These are phyloP conservation scores for Cicer cuneatum DNA, from an alignment of 306 rosid genomes.

Conservation along the genomic window DNA sequence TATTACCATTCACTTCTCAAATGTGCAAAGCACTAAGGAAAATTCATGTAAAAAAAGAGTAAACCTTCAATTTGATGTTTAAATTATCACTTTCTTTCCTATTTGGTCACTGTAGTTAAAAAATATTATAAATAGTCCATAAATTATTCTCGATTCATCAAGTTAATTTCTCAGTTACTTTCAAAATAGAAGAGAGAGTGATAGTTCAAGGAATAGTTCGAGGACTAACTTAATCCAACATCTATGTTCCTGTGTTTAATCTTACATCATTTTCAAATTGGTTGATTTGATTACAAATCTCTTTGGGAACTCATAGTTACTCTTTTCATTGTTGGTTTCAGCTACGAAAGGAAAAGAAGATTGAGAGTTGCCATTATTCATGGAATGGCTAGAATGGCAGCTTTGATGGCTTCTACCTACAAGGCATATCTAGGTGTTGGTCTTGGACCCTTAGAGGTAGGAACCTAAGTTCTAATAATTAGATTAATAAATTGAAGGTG, in stretches of 20 bases:
- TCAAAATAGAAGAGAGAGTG: too few species aligned
- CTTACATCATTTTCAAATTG: not conserved
- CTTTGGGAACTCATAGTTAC: slow-evolving; percentile 18
- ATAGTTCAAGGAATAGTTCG: too few species aligned
- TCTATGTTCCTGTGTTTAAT: too few species aligned
- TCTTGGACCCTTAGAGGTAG: slow-evolving; percentile 91
- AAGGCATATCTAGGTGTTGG: slow-evolving; percentile 92
- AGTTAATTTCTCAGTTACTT: too few species aligned
- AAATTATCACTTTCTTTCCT: too few species aligned
- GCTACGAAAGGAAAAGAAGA: slow-evolving; percentile 80
- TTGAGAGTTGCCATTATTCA: slow-evolving; percentile 81
- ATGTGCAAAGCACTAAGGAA: not conserved
- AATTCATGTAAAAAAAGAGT: not conserved
- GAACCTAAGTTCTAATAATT: slow-evolving; percentile 22
- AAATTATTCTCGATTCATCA: too few species aligned
- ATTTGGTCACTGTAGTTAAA: too few species aligned
- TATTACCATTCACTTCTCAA: too few species aligned
- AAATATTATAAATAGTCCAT: too few species aligned
- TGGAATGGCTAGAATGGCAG: slow-evolving; percentile 99
- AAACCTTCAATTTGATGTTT: too few species aligned
- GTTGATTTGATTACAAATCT: slow-evolving; percentile 28
- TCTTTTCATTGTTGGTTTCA: slow-evolving; percentile 40
- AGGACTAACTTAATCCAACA: too few species aligned
- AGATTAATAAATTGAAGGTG: slow-evolving; percentile 34
- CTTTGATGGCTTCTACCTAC: slow-evolving; percentile 93